Conservation (phyloP, 495 filamentous ascomycete genomes). For the Aspergillus cavernicola region DNA sequence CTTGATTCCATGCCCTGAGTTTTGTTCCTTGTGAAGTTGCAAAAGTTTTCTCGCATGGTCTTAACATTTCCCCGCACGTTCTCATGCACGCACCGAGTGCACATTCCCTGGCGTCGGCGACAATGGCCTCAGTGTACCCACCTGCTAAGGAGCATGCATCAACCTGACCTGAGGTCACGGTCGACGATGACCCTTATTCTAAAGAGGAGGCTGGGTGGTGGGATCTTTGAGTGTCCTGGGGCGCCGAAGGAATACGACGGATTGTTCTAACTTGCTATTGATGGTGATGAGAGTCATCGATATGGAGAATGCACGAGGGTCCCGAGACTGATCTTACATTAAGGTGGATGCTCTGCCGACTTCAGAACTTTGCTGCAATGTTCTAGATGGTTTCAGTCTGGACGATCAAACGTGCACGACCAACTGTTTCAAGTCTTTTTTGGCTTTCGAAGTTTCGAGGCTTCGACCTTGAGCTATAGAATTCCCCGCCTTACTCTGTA, state of each 20-base stretch:
- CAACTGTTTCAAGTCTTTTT: background rate
- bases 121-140: background rate
- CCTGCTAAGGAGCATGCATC: background rate
- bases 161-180: too few species aligned
- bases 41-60: too few species aligned
- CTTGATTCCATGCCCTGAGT: too few species aligned
- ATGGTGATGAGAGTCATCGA: background rate
- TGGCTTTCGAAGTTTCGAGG: background rate
- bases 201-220: too few species aligned
- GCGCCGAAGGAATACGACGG: too few species aligned
- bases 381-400: conserved; percentile 41
- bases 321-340: background rate
- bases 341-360: background rate
- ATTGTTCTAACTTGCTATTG: too few species aligned
- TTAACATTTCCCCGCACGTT: conserved; percentile 7
- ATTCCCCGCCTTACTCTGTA: too few species aligned
- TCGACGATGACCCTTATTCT: too few species aligned
- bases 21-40: background rate
- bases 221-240: too few species aligned
- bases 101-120: too few species aligned
- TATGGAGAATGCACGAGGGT: background rate
- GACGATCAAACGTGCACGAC: conserved; percentile 35
- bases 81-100: background rate
- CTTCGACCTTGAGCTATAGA: too few species aligned
- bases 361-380: conserved; percentile 10